Conservation (phyloP, 495 filamentous ascomycete species). For the Aspergillus biplanus region DNA sequence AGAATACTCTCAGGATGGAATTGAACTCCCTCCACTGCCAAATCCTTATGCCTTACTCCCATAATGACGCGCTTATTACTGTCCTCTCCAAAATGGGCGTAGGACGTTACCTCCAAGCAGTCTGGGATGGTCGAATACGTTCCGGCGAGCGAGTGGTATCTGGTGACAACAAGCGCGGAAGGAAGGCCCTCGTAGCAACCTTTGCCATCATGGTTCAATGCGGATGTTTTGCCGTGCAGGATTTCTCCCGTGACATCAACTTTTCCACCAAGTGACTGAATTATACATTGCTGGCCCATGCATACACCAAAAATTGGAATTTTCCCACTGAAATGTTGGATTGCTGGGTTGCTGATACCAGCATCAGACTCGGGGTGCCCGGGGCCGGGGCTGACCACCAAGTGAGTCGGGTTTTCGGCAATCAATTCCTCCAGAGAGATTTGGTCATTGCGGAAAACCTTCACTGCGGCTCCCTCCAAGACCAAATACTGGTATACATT, state of each 20-base stretch:
- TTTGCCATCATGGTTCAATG: slow-evolving; percentile 82
- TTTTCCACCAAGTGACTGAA: slow-evolving; percentile 84
- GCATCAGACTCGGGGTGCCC: slow-evolving; percentile 90
- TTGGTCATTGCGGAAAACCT: slow-evolving; percentile 90
- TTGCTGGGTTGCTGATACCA: slow-evolving; percentile 88
- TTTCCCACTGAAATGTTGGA: slow-evolving; percentile 91
- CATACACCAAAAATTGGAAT: slow-evolving; percentile 97
- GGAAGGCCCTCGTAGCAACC: slow-evolving; percentile 81
- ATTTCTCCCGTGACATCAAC: slow-evolving; percentile 96
- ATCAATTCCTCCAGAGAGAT: slow-evolving; percentile 83
- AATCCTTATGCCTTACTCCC: slow-evolving; percentile 92
- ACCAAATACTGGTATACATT: slow-evolving; percentile 98
- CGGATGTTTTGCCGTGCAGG: slow-evolving; percentile 94
- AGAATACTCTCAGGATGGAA: slow-evolving; percentile 98
- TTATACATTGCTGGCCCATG: slow-evolving; percentile 99
- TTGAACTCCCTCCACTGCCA: slow-evolving; percentile 89
- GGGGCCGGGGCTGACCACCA: slow-evolving; percentile 93
- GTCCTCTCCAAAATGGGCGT: slow-evolving; percentile 64
- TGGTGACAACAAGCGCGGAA: slow-evolving; percentile 81
- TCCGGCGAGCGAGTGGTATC: slow-evolving; percentile 96
- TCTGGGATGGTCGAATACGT: slow-evolving; percentile 87
- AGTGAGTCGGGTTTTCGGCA: slow-evolving; percentile 80
- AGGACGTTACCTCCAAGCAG: slow-evolving; percentile 89
- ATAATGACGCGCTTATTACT: slow-evolving; percentile 81
- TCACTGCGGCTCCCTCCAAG: slow-evolving; percentile 87